Percentiles rank a stretch among this genome's conserved stretches.
Conservation (phyloP, 1,284 basidiomycete species). For the Malassezia brasiliensis region DNA sequence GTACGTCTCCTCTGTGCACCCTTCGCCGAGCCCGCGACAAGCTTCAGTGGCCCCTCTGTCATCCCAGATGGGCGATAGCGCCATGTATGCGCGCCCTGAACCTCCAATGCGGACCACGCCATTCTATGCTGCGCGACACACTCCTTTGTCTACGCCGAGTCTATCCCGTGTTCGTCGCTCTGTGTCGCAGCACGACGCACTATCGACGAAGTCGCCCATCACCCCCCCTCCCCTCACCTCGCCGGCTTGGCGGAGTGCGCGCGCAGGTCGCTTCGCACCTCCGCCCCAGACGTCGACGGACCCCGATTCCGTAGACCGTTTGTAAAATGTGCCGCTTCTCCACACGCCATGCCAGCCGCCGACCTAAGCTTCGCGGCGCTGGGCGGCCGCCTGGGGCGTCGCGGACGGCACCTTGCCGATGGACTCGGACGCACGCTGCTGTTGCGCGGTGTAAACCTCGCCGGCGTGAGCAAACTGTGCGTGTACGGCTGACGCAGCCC, state of each 20-base stretch:
- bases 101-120: neutral
- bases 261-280: neutral
- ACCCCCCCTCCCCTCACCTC: neutral
- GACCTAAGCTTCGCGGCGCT: conserved; percentile 27
- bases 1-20: no score
- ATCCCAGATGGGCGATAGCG: no score
- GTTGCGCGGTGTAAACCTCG: conserved; percentile 49
- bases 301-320: neutral
- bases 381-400: conserved; percentile 19
- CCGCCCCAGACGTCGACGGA: no score
- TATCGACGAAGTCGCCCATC: neutral
- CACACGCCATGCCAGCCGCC: conserved; percentile 17
- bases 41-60: no score
- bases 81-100: no score
- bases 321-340: neutral
- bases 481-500: conserved; percentile 4
- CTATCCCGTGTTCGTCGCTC: no score
- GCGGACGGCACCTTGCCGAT: conserved; percentile 40
- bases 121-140: neutral
- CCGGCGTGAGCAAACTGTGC: conserved; percentile 49
- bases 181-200: no score
- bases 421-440: conserved; percentile 39
- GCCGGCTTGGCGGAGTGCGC: neutral
- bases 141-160: neutral
- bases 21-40: no score